Evolutionary conservation across 2,329 filamentous ascomycete genomes (phyloP).

Genomic region (Xylaria multiplex): DNA sequence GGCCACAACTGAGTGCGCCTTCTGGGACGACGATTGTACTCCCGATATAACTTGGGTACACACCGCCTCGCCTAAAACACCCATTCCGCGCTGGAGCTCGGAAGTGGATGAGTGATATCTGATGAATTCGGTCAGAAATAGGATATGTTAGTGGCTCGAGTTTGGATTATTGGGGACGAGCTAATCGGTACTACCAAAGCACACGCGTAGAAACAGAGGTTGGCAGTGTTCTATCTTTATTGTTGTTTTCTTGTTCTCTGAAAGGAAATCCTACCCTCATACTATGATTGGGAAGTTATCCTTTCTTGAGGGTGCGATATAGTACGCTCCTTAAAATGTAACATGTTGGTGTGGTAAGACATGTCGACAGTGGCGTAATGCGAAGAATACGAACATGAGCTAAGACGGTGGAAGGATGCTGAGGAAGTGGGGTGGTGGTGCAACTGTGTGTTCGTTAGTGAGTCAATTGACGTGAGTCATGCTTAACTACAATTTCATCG

Average conservation of each 20-base stretch:
- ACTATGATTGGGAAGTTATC: not conserved
- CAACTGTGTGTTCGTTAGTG: not conserved
- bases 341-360: not conserved
- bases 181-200: not conserved
- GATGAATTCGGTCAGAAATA: not conserved
- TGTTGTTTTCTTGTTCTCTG: not conserved
- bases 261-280: not conserved
- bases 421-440: not conserved
- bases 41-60: conserved; percentile 1
- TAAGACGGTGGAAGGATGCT: not conserved
- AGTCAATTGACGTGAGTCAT: conserved; percentile 24
- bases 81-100: not conserved
- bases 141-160: not conserved
- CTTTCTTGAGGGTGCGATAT: not conserved
- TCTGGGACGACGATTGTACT: conserved; percentile 22
- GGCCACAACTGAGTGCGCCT: conserved; percentile 20
- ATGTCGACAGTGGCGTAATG: not conserved
- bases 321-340: not conserved
- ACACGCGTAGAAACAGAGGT: not conserved
- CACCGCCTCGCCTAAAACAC: conserved; percentile 15
- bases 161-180: not conserved
- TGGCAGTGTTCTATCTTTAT: not conserved
- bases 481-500: not conserved
- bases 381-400: conserved; percentile 10
- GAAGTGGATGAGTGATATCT: conserved; percentile 7